Base-by-base conservation (phyloP, 1,139 yeast species). In the Yarrowia galli region DNA sequence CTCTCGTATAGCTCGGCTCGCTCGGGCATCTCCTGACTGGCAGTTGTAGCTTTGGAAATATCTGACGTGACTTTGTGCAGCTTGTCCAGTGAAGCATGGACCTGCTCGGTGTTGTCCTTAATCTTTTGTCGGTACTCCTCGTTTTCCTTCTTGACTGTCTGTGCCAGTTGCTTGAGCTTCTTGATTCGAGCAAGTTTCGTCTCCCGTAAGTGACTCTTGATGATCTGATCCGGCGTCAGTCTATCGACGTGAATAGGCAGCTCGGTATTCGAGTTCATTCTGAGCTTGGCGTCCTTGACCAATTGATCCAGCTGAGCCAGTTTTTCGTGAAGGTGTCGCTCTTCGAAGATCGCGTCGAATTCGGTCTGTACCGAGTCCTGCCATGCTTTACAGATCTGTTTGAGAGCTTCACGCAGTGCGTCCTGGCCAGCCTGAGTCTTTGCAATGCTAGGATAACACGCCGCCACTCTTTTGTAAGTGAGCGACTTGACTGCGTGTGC, bases 371-470 rank as follows among this genome's bases (percentile, higher is more conserved):
- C 84, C 36, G 85, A 84, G 15, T 79, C 78, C 53, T 81, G 81
- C 91, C 95, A 89, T 71, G 86, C 87, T 40, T 83, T 83, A 12
- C 83, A 78, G 22, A 91, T 84, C 74, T 89, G 95, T 7, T 79
- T 77, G 67, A 89, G 81, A 3, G 92, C 89, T 48, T 83, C 84
- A 40, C 83, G 83, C 20, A 91, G 77, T 1, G 85, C 81, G 42
- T 78, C 78, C 8, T 77, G 75, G 0, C 93, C 95, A 13, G 83
- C 84, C 22, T 78, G 79, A 3, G 84, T 78, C 16, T 78, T 72
- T 0, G 88, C 81, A 25, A 89, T 80, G 0, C 81, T 78, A 0
- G 97, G 96, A 75, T 86, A 92, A 74, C 97, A 90, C 36, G 85
- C 79, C 49, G 81, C 79, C 40, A 91, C 77, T 71, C 87, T 87